A percentile compares a stretch with the other conserved stretches of the same genome.
Evolutionary conservation across 306 rosid genomes (phyloP).

Genomic region (Vachellia pachyceras): DNA sequence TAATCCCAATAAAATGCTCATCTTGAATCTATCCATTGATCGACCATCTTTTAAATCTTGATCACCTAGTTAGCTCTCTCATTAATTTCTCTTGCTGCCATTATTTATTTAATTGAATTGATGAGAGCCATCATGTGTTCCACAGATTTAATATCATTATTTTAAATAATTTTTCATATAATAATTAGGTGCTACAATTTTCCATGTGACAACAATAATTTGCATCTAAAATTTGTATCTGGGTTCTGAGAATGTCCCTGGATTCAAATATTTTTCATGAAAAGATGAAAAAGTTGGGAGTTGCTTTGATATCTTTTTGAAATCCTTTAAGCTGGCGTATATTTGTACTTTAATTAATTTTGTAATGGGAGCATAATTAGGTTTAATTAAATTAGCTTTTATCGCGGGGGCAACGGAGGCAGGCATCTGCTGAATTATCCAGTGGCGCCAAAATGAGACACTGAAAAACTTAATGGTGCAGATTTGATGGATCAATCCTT

Average conservation of each 20-base stretch:
- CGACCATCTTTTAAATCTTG: too few species aligned
- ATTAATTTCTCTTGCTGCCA: not conserved
- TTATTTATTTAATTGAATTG: not conserved
- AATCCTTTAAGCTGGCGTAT: conserved; percentile 49
- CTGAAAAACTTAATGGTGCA: conserved; percentile 52
- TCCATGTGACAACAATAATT: not conserved
- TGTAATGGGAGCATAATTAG: conserved; percentile 41
- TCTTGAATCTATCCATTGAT: not conserved
- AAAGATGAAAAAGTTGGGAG: conserved; percentile 34
- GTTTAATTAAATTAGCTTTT: conserved; percentile 40
- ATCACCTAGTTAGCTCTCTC: not conserved
- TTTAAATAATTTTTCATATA: not conserved
- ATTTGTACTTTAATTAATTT: conserved; percentile 38
- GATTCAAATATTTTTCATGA: conserved; percentile 46
- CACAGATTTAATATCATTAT: not conserved
- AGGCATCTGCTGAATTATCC: conserved; percentile 40
- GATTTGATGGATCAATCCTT: too few species aligned
- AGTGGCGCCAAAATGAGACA: conserved; percentile 54
- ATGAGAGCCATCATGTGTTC: conserved; percentile 2
- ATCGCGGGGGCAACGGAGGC: conserved; percentile 29
- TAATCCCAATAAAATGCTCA: conserved; percentile 6
- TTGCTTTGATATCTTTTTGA: conserved; percentile 32
- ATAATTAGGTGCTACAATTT: not conserved
- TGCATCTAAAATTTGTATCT: not conserved
- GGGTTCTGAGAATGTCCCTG: conserved; percentile 6